Base-by-base conservation (phyloP, 805 yeast species). In the Jamesozyma spencerorum region DNA sequence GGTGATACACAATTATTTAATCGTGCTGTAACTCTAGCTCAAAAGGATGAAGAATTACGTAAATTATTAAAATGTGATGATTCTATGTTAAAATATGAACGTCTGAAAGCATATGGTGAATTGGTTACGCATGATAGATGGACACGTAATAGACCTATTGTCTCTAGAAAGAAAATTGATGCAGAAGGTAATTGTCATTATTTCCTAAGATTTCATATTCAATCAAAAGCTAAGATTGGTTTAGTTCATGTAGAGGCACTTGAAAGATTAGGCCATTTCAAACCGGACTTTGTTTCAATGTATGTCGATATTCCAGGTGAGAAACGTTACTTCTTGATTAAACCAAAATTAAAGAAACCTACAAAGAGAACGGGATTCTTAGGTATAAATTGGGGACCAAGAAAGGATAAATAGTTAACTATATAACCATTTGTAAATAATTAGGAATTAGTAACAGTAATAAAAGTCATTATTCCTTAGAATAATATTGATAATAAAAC, bases 1-100 rank as follows among this genome's bases (percentile, higher is more conserved):
- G 94, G 95, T 18, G 96, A 88, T 56, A 88, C 95, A 0, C 83
- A 81, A 48, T 77, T 94, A 2, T 88, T 88, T 68, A 87, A 88
- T 64, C 75, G 85, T 50, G 94, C 94, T 2, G 87, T 87, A 26
- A 72, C 75, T 11, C 64, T 84, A 51, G 74, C 86, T 30, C 90
- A 88, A 55, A 68, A 79, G 44, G 85, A 81, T 58, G 70, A 71
- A 37, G 60, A 59, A 30, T 79, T 82, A 3, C 79, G 79, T 49
- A 64, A 68, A 47, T 58, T 79, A 24, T 65, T 88, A 30, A 72
- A 74, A 22, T 71, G 80, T 46, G 52, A 66, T 14, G 63, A 61
- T 35, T 55, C 64, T 2, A 60, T 51, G 3, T 48, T 52, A 5
- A 53, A 69, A 2, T 78, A 76, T 8, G 74, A 71, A 40, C 74